These are phyloP conservation scores for Saccharomyces hybrid DNA, from an alignment of 1,139 yeast species.

Conservation along the genomic window DNA sequence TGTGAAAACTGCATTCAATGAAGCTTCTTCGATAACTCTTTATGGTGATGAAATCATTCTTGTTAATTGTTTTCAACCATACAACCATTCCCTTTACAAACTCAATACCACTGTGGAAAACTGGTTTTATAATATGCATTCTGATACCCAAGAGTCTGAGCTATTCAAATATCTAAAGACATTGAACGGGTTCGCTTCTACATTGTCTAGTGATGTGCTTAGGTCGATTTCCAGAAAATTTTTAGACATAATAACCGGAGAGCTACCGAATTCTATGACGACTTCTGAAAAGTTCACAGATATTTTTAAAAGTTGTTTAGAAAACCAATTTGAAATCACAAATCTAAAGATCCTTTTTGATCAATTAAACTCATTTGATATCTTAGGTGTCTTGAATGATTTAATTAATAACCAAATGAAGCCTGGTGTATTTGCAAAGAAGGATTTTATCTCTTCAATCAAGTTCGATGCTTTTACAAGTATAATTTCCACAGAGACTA, in stretches of 20 bases:
- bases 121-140: constrained; percentile 20
- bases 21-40: constrained; percentile 40
- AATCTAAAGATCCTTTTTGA: constrained; percentile 29
- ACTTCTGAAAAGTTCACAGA: constrained; percentile 27
- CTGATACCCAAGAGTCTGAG: neutral
- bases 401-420: constrained; percentile 22
- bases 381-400: constrained; percentile 18
- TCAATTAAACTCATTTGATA: constrained; percentile 30
- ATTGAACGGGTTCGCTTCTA: constrained; percentile 22
- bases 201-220: constrained; percentile 19
- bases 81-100: constrained; percentile 25
- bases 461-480: constrained; percentile 14
- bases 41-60: constrained; percentile 24
- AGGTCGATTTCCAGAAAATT: constrained; percentile 14
- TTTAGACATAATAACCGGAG: constrained; percentile 18
- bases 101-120: constrained; percentile 22
- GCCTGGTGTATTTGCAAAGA: neutral
- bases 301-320: constrained; percentile 33
- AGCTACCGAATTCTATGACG: constrained; percentile 15
- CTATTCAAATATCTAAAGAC: constrained; percentile 17
- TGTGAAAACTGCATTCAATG: constrained; percentile 49
- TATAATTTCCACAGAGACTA: constrained; percentile 18
- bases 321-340: constrained; percentile 26
- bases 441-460: constrained; percentile 19
- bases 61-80: constrained; percentile 22